These are phyloP conservation scores for Metarhizium brunneum DNA, from an alignment of 2,329 filamentous ascomycete species.

Conservation along the genomic window DNA sequence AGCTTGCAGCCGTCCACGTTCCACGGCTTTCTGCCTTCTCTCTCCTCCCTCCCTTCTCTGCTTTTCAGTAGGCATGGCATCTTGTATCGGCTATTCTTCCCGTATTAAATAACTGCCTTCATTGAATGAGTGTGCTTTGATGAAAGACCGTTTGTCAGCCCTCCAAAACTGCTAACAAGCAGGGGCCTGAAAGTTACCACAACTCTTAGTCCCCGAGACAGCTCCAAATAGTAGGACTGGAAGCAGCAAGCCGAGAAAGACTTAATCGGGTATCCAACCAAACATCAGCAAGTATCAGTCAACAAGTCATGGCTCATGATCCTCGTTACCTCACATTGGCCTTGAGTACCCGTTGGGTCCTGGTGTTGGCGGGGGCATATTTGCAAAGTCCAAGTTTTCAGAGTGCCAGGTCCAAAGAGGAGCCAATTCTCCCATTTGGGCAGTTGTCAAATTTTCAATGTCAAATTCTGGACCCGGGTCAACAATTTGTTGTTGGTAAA, in stretches of 20 bases:
- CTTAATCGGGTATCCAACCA: not conserved
- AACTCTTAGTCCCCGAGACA: too few species aligned
- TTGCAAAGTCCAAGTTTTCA: constrained; percentile 10
- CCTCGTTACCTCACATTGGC: not conserved
- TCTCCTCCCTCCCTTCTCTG: not conserved
- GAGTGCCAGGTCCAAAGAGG: constrained; percentile 16
- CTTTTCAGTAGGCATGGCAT: not conserved
- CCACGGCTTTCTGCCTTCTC: not conserved
- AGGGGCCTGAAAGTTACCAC: too few species aligned
- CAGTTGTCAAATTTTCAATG: constrained; percentile 13
- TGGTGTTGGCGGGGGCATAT: not conserved
- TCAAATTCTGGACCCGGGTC: constrained; percentile 8
- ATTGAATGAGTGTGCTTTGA: too few species aligned
- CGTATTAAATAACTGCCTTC: too few species aligned
- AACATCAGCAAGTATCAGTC: not conserved
- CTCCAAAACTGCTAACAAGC: too few species aligned
- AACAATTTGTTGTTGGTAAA: not conserved
- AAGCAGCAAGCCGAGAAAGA: not conserved
- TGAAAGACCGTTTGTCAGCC: too few species aligned
- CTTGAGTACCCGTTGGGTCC: not conserved
- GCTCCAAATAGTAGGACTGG: too few species aligned
- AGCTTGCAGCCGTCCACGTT: not conserved
- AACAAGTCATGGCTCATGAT: not conserved
- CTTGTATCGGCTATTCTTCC: not conserved
- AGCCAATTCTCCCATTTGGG: constrained; percentile 13